A percentile compares a stretch with the other conserved stretches of the same genome.
These are phyloP conservation scores for Cyclospora cayetanensis DNA, from an alignment of 169 alveolate genomes.

Conservation along the genomic window DNA sequence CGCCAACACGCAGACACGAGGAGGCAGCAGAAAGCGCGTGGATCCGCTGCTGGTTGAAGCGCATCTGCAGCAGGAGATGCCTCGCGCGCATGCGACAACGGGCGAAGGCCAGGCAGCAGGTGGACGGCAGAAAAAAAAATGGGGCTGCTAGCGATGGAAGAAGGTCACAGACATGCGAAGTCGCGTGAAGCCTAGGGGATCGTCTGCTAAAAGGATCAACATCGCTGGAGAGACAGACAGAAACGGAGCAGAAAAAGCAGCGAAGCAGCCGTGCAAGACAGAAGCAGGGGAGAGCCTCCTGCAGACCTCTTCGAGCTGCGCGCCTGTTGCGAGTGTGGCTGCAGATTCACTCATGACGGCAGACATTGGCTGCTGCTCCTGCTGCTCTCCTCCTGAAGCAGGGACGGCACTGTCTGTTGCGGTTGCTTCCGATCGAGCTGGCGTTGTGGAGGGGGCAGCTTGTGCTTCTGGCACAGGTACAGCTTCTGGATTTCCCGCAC, in stretches of 20 bases:
- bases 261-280: neutral
- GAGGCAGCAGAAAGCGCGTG: neutral
- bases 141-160: neutral
- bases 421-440: neutral
- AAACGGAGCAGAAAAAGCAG: neutral
- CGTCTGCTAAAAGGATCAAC: too few species aligned
- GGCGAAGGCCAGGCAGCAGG: neutral
- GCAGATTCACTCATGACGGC: conserved; percentile 26
- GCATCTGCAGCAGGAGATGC: neutral
- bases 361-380: neutral
- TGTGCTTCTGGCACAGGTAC: conserved; percentile 47
- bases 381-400: too few species aligned
- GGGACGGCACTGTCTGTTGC: too few species aligned
- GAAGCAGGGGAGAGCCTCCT: neutral
- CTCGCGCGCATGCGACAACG: neutral
- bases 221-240: neutral
- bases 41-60: neutral
- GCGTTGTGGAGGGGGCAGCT: conserved; percentile 66
- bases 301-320: conserved; percentile 78
- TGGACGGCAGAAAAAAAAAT: neutral
- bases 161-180: neutral
- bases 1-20: neutral
- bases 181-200: neutral
- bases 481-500: neutral
- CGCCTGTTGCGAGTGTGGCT: conserved; percentile 77